A percentile compares a stretch with the other conserved stretches of the same genome.
Conservation (phyloP, 164 flowering plant genomes). For the Magnolia officinalis region DNA sequence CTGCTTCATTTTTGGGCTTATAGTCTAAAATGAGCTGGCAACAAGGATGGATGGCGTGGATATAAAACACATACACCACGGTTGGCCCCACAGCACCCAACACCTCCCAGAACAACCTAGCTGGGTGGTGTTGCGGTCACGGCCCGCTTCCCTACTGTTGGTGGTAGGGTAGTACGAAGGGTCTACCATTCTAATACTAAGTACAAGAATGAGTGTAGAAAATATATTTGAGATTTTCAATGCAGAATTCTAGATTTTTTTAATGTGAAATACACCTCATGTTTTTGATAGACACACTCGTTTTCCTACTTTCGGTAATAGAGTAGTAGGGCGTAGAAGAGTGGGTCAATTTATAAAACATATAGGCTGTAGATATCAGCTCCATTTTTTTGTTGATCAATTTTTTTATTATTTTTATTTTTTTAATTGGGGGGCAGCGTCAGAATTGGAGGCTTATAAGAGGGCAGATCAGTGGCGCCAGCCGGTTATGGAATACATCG, state of each 20-base stretch:
- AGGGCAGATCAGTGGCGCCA: slow-evolving; percentile 91
- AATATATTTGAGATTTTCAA: background rate
- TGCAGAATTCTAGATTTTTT: background rate
- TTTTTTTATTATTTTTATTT: no score
- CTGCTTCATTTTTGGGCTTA: no score
- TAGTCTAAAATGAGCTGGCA: no score
- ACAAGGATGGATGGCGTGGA: no score
- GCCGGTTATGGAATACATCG: slow-evolving; percentile 64
- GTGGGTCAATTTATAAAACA: background rate
- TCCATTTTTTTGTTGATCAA: background rate
- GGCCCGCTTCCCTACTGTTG: no score
- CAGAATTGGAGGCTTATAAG: slow-evolving; percentile 66
- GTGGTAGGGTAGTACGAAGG: no score
- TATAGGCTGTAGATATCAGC: background rate
- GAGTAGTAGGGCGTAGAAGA: background rate
- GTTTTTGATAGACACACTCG: background rate
- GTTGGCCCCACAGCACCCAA: no score
- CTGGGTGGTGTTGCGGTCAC: no score
- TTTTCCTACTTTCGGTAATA: background rate
- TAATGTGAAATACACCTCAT: background rate
- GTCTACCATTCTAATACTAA: no score
- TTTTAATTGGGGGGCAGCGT: slow-evolving; percentile 31
- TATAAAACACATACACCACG: no score
- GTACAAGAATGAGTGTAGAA: no score
- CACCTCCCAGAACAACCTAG: no score